A percentile compares a stretch with the other conserved stretches of the same genome.
phyloP scores from a whole-genome alignment of 192 early-diverging fungal species.

The Coemansia sp. region DNA sequence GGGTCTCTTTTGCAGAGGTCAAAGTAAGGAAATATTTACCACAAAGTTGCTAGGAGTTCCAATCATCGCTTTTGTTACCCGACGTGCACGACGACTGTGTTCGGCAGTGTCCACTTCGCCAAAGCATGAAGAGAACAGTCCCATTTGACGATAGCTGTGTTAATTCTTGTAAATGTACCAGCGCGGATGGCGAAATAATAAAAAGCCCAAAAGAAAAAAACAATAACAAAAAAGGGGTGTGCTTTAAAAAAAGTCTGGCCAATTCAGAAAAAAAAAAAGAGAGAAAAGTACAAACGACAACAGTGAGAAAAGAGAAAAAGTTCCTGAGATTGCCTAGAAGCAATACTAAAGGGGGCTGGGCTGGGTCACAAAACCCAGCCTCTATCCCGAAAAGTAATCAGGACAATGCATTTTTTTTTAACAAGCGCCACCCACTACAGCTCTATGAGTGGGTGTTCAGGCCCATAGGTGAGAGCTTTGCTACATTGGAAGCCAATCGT shows the following conservation, averaged over 20 bases:
- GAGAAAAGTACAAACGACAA: neutral
- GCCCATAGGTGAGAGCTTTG: neutral
- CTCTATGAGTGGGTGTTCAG: neutral
- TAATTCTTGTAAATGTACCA: neutral
- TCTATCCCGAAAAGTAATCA: neutral
- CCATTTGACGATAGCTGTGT: constrained; percentile 25
- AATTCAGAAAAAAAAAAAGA: neutral
- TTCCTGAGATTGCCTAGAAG: neutral
- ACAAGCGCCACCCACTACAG: neutral
- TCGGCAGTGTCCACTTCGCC: constrained; percentile 32
- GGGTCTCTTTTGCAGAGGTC: neutral
- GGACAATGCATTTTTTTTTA: neutral
- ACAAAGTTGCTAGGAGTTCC: constrained; percentile 55
- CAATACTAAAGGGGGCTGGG: neutral
- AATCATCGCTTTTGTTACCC: constrained; percentile 57
- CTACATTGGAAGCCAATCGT: neutral
- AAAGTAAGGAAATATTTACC: constrained; percentile 23
- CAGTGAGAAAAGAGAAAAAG: neutral
- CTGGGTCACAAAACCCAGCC: neutral
- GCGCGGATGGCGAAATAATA: neutral
- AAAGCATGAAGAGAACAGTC: constrained; percentile 56
- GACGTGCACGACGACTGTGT: constrained; percentile 17
- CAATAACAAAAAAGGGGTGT: neutral
- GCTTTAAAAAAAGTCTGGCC: neutral
- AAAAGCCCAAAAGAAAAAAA: neutral